These are phyloP conservation scores for Phytopythium aichiense DNA, from an alignment of 352 stramenopile genomes.

Conservation along the genomic window DNA sequence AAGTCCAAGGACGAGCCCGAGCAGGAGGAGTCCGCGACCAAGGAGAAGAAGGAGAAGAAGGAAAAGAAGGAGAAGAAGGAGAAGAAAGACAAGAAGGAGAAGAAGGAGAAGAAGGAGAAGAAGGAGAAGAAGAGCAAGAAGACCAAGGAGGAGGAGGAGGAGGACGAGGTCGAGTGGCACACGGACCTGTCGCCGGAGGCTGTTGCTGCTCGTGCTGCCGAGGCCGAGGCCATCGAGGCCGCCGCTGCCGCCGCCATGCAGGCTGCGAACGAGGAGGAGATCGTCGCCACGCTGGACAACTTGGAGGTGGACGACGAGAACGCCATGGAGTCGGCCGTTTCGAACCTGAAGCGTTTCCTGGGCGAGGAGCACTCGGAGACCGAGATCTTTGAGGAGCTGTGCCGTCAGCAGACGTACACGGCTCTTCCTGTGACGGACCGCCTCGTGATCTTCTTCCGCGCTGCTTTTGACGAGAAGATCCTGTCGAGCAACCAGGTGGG, in stretches of 20 bases:
- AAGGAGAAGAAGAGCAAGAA: conserved; percentile 86
- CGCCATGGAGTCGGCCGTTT: conserved; percentile 68
- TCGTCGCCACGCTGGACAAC: conserved; percentile 76
- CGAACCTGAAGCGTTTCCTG: conserved; percentile 66
- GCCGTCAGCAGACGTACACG: conserved; percentile 91
- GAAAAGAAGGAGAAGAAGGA: conserved; percentile 50
- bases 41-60: conserved; percentile 65
- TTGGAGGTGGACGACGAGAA: conserved; percentile 82
- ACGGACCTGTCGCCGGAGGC: conserved; percentile 81
- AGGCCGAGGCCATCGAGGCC: conserved; percentile 80
- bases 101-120: conserved; percentile 54
- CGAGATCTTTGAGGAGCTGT: conserved; percentile 87
- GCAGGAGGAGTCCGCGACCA: conserved; percentile 54
- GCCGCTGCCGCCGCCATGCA: conserved; percentile 71
- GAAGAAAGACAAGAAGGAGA: conserved; percentile 74
- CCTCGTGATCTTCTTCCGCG: conserved; percentile 93
- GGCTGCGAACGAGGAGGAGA: conserved; percentile 44
- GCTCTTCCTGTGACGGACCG: conserved; percentile 91
- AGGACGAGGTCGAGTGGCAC: conserved; percentile 83
- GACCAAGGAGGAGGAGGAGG: conserved; percentile 62
- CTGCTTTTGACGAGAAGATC: conserved; percentile 85
- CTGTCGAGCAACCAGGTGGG: conserved; percentile 89
- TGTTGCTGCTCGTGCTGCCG: conserved; percentile 71
- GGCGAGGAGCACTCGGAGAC: conserved; percentile 34
- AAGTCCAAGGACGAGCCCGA: conserved; percentile 66